Evolutionary conservation across 345 rosid genomes (phyloP).

Genomic region (Aegle marmelos): DNA sequence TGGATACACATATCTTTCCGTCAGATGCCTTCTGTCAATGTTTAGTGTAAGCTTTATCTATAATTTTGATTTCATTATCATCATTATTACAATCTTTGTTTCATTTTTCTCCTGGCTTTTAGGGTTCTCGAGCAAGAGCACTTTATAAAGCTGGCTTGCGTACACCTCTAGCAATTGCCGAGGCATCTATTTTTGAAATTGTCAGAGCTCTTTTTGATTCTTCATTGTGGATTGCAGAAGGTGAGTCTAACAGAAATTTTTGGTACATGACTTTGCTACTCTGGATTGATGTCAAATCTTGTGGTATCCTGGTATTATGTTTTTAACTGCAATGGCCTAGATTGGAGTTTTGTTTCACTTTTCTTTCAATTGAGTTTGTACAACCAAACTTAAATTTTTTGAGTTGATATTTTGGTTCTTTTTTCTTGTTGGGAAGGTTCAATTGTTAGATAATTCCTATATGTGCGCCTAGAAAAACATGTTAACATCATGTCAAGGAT

Average conservation of each 20-base stretch:
- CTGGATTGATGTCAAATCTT: conserved; percentile 1
- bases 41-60: neutral
- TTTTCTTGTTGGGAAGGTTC: neutral
- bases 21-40: neutral
- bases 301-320: neutral
- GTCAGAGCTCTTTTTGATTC: conserved; percentile 90
- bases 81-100: conserved; percentile 8
- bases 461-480: neutral
- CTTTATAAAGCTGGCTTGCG: conserved; percentile 95
- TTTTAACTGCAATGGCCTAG: neutral
- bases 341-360: neutral
- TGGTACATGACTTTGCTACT: neutral
- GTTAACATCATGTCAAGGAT: neutral
- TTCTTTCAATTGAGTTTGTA: neutral
- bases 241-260: conserved; percentile 31
- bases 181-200: conserved; percentile 84
- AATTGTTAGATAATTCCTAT: neutral
- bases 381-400: neutral
- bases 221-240: conserved; percentile 78
- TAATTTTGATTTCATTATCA: neutral
- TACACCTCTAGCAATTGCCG: conserved; percentile 85
- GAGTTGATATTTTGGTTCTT: neutral
- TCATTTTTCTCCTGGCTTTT: conserved; percentile 8
- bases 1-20: neutral
- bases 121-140: conserved; percentile 98